Evolutionary conservation across 805 yeast species (phyloP).

Genomic region (Naumovozyma dairenensis): DNA sequence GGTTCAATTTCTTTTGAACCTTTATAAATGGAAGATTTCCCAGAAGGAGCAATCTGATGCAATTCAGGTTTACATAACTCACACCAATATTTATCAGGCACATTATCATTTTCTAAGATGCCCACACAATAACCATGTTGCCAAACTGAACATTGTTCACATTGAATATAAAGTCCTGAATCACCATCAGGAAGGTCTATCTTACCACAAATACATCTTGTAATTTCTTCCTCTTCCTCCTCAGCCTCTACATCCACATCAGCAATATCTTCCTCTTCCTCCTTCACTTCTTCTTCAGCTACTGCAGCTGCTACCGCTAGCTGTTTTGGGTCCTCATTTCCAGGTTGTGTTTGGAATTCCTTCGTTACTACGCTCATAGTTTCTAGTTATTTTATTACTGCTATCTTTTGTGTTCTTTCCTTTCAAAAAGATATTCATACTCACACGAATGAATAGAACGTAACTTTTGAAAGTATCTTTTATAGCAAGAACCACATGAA

Average conservation of each 20-base stretch:
- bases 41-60: slow-evolving; percentile 36
- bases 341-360: no score
- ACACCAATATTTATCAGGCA: slow-evolving; percentile 87
- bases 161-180: slow-evolving; percentile 63
- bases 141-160: slow-evolving; percentile 91
- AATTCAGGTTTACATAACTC: slow-evolving; percentile 79
- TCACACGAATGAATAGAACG: no score
- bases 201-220: slow-evolving; percentile 35
- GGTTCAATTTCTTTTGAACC: slow-evolving; percentile 23
- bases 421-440: no score
- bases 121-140: slow-evolving; percentile 96
- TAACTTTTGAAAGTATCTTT: no score
- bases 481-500: no score
- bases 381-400: no score
- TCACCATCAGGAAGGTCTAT: slow-evolving; percentile 33
- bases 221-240: slow-evolving; percentile 34
- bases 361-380: no score
- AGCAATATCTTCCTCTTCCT: slow-evolving; percentile 22
- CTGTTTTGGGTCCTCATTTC: no score
- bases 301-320: no score
- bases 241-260: no score
- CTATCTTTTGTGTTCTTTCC: no score
- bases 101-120: slow-evolving; percentile 52
- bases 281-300: slow-evolving; percentile 12
- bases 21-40: slow-evolving; percentile 15